These are phyloP conservation scores for Mucor velutinosus DNA, from an alignment of 371 early-diverging fungal species.

Conservation along the genomic window DNA sequence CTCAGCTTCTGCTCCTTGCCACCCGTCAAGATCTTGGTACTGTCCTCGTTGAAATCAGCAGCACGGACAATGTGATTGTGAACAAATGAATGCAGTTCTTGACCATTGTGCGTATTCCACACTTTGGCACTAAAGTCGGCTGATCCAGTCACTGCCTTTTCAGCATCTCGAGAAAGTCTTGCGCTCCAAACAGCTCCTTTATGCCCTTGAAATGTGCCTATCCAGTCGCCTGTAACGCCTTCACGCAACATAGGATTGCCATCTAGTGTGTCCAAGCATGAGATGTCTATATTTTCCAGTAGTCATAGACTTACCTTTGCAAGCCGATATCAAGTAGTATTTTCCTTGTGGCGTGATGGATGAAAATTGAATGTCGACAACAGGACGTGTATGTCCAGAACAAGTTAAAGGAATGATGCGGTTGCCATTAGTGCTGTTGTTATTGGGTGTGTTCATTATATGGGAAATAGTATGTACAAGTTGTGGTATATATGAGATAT, in stretches of 20 bases:
- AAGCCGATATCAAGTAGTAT: slow-evolving; percentile 84
- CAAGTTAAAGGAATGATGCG: slow-evolving; percentile 77
- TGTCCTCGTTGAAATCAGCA: slow-evolving; percentile 74
- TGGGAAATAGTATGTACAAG: slow-evolving; percentile 1
- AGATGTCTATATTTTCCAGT: neutral
- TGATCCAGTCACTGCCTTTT: slow-evolving; percentile 82
- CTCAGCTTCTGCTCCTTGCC: slow-evolving; percentile 80
- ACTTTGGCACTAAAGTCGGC: slow-evolving; percentile 90
- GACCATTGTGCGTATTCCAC: slow-evolving; percentile 82
- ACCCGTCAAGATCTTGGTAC: slow-evolving; percentile 74
- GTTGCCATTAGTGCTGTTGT: slow-evolving; percentile 1
- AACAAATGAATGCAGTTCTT: slow-evolving; percentile 66
- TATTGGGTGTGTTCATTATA: slow-evolving; percentile 10
- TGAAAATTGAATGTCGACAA: slow-evolving; percentile 85
- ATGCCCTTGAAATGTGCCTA: slow-evolving; percentile 86
- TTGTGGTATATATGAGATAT: neutral
- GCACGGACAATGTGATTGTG: slow-evolving; percentile 85
- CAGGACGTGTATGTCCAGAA: slow-evolving; percentile 87
- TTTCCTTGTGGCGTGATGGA: slow-evolving; percentile 63
- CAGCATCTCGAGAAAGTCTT: slow-evolving; percentile 72
- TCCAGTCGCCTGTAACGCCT: slow-evolving; percentile 90
- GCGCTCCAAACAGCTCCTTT: slow-evolving; percentile 93
- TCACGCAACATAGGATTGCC: slow-evolving; percentile 85
- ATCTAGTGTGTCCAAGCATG: slow-evolving; percentile 47
- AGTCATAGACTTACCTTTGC: slow-evolving; percentile 69